A percentile compares a stretch with the other conserved stretches of the same genome.
phyloP scores from a whole-genome alignment of 1,139 yeast genomes.

The Taiozyma sp. region DNA sequence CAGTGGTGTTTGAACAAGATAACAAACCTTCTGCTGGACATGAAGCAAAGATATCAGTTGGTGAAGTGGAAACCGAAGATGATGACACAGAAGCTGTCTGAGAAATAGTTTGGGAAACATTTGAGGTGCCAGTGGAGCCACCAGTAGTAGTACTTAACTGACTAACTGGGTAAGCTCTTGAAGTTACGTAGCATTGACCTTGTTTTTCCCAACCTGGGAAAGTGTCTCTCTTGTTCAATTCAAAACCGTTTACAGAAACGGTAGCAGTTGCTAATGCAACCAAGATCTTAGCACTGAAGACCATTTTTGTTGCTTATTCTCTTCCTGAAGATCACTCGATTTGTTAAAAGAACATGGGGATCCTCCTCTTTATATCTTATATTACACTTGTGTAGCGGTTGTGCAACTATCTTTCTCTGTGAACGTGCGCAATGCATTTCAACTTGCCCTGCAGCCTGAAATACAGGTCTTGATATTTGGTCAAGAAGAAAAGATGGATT shows the following conservation, averaged over 20 bases:
- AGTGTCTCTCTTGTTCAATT: background rate
- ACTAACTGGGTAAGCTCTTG: conserved; percentile 19
- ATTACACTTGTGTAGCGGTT: background rate
- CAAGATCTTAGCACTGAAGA: background rate
- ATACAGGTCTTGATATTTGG: background rate
- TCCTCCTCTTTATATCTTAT: background rate
- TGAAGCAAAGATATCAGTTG: conserved; percentile 1
- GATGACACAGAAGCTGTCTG: background rate
- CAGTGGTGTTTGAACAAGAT: conserved; percentile 45
- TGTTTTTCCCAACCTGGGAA: conserved; percentile 25
- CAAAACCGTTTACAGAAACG: background rate
- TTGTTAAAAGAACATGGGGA: background rate
- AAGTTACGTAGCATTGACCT: conserved; percentile 17
- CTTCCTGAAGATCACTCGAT: background rate
- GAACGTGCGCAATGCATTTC: background rate
- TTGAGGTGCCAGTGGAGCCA: background rate
- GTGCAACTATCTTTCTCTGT: background rate
- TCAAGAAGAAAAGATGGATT: background rate
- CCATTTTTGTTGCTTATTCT: background rate
- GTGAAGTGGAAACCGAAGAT: conserved; percentile 7
- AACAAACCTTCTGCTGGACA: conserved; percentile 64
- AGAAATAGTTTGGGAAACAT: background rate
- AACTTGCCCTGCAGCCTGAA: background rate
- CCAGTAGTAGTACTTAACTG: conserved; percentile 5
- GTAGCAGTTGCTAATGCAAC: background rate